Evolutionary conservation across 2,329 filamentous ascomycete genomes (phyloP).

Genomic region (Epichloe glyceriae): DNA sequence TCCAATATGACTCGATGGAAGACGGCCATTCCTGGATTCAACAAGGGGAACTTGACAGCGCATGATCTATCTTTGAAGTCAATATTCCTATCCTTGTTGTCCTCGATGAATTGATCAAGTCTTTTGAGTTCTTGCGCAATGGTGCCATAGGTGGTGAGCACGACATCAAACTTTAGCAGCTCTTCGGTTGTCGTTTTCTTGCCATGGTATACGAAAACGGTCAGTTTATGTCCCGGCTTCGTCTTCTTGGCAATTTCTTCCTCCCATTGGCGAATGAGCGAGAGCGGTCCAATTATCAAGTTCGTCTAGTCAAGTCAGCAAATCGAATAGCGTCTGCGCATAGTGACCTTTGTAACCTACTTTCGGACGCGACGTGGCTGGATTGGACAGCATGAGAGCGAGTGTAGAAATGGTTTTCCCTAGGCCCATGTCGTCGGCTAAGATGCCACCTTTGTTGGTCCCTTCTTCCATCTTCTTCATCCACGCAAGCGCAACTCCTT

Average conservation of each 20-base stretch:
- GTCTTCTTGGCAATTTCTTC: constrained; percentile 64
- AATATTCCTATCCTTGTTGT: constrained; percentile 27
- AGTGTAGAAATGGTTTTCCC: constrained; percentile 83
- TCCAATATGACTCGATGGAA: constrained; percentile 78
- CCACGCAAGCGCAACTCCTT: constrained; percentile 74
- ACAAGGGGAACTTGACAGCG: constrained; percentile 35
- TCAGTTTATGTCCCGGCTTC: constrained; percentile 43
- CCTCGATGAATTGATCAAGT: constrained; percentile 38
- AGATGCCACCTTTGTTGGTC: constrained; percentile 71
- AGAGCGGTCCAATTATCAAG: constrained; percentile 70
- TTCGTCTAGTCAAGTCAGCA: constrained; percentile 48
- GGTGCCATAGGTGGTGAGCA: constrained; percentile 81
- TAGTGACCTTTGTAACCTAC: constrained; percentile 12
- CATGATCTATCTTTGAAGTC: constrained; percentile 24
- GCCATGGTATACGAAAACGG: constrained; percentile 57
- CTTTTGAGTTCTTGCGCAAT: constrained; percentile 50
- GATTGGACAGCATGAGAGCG: constrained; percentile 58
- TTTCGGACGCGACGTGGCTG: constrained; percentile 33
- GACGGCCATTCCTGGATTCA: constrained; percentile 44
- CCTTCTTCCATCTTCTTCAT: constrained; percentile 68
- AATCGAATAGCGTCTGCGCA: constrained; percentile 28
- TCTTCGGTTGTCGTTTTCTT: constrained; percentile 49
- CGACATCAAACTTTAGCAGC: constrained; percentile 57
- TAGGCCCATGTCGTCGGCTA: constrained; percentile 88
- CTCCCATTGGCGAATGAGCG: constrained; percentile 74